Base-by-base conservation (phyloP, 2,329 filamentous ascomycete species). In the Pseudogymnoascus destructans region DNA sequence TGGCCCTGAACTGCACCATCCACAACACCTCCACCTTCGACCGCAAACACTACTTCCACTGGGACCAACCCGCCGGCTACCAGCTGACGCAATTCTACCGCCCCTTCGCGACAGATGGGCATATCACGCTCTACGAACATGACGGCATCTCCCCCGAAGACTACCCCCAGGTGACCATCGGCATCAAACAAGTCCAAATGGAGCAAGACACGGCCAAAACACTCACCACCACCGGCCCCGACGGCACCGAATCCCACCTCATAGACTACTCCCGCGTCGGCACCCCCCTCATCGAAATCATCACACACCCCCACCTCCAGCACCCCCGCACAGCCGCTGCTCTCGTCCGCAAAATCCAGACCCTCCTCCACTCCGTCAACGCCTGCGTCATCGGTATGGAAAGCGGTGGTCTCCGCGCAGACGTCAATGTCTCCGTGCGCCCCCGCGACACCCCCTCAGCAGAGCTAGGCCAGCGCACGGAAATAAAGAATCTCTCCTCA, bases 191-290 rank as follows among this genome's bases (percentile, higher is more conserved):
- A 71, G 80, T 98, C 7, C 93, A 98, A 72, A 85, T 98, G 75
- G 93, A 98, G 73, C 93, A 98, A 72, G 93, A 98, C 70, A 97
- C 93, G 0, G 93, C 91, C 64, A 97, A 97, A 72, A 96, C 92
- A 0, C 79, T 91, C 36, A 30, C 49, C 5, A 30, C 25, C 25
- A 33, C 25, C 49, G 84, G 88, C 25, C 85, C 92, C 64, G 81
- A 86, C 1, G 82, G 81, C 10, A 23, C 38, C 3, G 83, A 80
- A 10, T 80, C 80, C 4, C 84, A 91, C 63, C 84, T 95, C 69
- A 78, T 98, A 23, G 93, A 98, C 70, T 91, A 96, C 73, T 97
- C 97, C 69, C 86, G 93, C 25, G 90, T 93, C 3, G 93, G 91
- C 2, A 80, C 91, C 57, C 91, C 93, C 3, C 77, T 98, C 52